Percentiles rank a stretch among this genome's conserved stretches.
These are phyloP conservation scores for Phytophthora constricta DNA, from an alignment of 352 stramenopile species.

Conservation along the genomic window DNA sequence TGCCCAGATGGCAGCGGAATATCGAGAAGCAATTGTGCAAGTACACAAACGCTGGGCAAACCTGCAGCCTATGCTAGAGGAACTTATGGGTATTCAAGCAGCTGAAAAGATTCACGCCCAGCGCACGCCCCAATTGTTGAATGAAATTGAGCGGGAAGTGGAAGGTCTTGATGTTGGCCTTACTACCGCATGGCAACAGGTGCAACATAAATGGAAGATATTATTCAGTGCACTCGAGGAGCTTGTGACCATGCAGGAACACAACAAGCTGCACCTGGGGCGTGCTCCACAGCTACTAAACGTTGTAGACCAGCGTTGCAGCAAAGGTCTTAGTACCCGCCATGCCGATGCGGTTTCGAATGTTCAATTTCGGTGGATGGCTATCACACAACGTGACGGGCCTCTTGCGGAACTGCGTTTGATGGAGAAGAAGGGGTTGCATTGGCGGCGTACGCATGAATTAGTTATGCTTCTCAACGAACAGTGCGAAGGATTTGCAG, in stretches of 20 bases:
- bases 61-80: conserved; percentile 66
- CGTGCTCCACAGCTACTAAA: conserved; percentile 61
- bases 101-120: conserved; percentile 57
- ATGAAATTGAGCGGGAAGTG: conserved; percentile 50
- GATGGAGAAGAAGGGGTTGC: conserved; percentile 70
- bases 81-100: conserved; percentile 62
- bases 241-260: conserved; percentile 63
- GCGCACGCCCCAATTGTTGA: conserved; percentile 56
- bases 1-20: conserved; percentile 44
- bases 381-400: conserved; percentile 64
- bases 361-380: conserved; percentile 80
- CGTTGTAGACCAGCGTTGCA: conserved; percentile 56
- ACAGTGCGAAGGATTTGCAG: conserved; percentile 73
- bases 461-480: conserved; percentile 70
- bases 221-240: conserved; percentile 58
- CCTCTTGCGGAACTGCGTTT: conserved; percentile 69
- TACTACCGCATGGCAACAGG: conserved; percentile 66
- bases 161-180: conserved; percentile 73
- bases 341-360: conserved; percentile 68
- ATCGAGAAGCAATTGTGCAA: conserved; percentile 54
- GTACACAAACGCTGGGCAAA: conserved; percentile 78
- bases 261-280: conserved; percentile 67
- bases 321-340: conserved; percentile 54
- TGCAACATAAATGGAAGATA: conserved; percentile 60
- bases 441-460: conserved; percentile 80